Evolutionary conservation across 108 stramenopile genomes (phyloP), one percentile per base, ranked within the genome.

Genomic region (Cyclotella sp.): DNA sequence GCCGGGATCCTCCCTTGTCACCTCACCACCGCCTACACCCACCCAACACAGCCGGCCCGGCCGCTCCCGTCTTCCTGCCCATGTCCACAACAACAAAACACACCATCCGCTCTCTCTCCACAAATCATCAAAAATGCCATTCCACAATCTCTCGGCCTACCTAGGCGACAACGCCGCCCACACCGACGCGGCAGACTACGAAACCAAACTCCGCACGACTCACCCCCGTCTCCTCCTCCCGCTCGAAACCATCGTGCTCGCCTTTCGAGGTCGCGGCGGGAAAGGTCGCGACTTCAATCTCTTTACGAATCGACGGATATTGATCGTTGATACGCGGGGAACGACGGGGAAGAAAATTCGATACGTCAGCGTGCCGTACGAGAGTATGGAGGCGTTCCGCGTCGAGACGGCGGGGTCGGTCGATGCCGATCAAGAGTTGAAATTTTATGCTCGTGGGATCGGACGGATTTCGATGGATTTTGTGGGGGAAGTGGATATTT

Each of bases 191-290:
- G 12, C 29, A 21, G 60, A 82, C 57, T 75, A 67, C 40, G 84
- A 87, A 70, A 11, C 24, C 10, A 68, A 64, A 15, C 45, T 85
- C 27, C 61, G 82, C 7, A 10, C 40, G 64, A 43, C 62, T 43
- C 49, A 52, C 75, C 14, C 83, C 63, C 18, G 78, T 86, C 78
- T 86, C 84, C 57, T 73, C 76, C 70, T 65, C 63, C 29, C 79
- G 78, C 68, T 77, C 82, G 19, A 86, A 89, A 34, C 76, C 88
- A 21, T 28, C 42, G 79, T 85, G 41, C 73, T 87, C 11, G 90
- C 90, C 58, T 91, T 91, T 63, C 75, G 78, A 40, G 81, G 82
- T 28, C 82, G 83, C 0, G 89, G 87, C 0, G 89, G 87, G 14
- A 78, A 64, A 15, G 87, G 88, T 21, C 84, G 90, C 8, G 88